Percentiles rank a stretch among this genome's conserved stretches.
These are phyloP conservation scores for Cystobasidium onofrii DNA, from an alignment of 768 basidiomycete genomes.

Conservation along the genomic window DNA sequence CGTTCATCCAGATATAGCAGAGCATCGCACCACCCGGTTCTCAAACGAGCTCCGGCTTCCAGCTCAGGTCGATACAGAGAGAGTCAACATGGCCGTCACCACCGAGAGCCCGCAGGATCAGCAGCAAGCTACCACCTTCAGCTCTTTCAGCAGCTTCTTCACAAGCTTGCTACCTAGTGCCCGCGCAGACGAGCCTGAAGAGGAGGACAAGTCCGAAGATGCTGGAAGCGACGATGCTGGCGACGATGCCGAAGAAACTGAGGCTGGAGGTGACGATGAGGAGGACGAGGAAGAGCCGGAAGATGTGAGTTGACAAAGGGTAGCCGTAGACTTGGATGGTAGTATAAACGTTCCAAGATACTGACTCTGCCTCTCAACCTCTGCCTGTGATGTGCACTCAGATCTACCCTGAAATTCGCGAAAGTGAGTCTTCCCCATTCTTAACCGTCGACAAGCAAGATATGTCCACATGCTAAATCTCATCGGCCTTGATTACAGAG, in stretches of 20 bases:
- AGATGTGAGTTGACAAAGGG: slow-evolving; percentile 17
- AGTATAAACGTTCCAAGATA: too few relatives aligned
- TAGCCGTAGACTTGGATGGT: too few relatives aligned
- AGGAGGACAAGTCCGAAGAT: slow-evolving; percentile 18
- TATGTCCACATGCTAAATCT: too few relatives aligned
- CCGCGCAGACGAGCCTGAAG: slow-evolving; percentile 16
- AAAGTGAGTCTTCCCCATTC: background rate
- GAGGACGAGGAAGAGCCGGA: slow-evolving; percentile 31
- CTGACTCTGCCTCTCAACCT: background rate
- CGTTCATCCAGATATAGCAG: background rate
- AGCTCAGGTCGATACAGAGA: background rate
- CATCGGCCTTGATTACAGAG: slow-evolving; percentile 11
- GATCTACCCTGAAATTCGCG: slow-evolving; percentile 28
- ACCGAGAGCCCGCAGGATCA: background rate
- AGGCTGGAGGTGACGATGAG: slow-evolving; percentile 17
- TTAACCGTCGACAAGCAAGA: too few relatives aligned
- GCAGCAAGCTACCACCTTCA: slow-evolving; percentile 1
- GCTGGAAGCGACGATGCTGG: background rate
- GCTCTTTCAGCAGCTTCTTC: slow-evolving; percentile 25
- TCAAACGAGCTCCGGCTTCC: background rate
- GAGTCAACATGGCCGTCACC: background rate
- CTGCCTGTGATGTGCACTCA: too few relatives aligned
- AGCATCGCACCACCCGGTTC: too few relatives aligned
- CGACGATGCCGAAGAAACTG: slow-evolving; percentile 13
- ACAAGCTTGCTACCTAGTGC: slow-evolving; percentile 21